Evolutionary conservation across 2,329 filamentous ascomycete genomes (phyloP).

Genomic region (Conoideocrella luteorostrata): DNA sequence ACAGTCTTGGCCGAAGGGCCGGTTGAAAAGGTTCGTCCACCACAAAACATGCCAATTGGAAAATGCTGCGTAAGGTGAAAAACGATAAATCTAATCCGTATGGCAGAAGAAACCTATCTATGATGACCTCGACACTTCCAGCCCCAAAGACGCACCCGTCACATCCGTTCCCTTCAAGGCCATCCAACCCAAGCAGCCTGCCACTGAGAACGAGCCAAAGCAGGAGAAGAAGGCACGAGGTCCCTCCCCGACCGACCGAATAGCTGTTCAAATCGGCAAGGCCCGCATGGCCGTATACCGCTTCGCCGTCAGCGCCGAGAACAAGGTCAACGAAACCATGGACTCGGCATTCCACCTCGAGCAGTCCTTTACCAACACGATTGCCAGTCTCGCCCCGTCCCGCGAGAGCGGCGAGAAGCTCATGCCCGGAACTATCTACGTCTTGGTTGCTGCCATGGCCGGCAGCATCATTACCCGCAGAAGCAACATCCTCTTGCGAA

Average conservation of each 20-base stretch:
- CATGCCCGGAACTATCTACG: slow-evolving; percentile 85
- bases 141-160: slow-evolving; percentile 18
- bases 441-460: slow-evolving; percentile 90
- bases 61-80: too few species aligned
- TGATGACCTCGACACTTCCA: slow-evolving; percentile 55
- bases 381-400: slow-evolving; percentile 81
- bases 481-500: slow-evolving; percentile 76
- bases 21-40: slow-evolving; percentile 23
- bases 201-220: slow-evolving; percentile 28
- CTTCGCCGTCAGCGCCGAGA: slow-evolving; percentile 68
- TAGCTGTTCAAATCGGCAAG: slow-evolving; percentile 74
- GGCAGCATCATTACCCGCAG: slow-evolving; percentile 87
- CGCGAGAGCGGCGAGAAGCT: slow-evolving; percentile 81
- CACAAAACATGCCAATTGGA: background rate
- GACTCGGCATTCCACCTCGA: slow-evolving; percentile 78
- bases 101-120: slow-evolving; percentile 66
- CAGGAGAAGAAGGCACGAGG: slow-evolving; percentile 22
- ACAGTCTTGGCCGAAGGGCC: slow-evolving; percentile 47
- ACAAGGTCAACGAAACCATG: slow-evolving; percentile 75
- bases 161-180: slow-evolving; percentile 21
- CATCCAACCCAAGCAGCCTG: slow-evolving; percentile 19
- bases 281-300: slow-evolving; percentile 75
- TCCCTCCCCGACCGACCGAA: slow-evolving; percentile 82
- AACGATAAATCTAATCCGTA: background rate
- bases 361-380: slow-evolving; percentile 79